Base-by-base conservation (phyloP, 306 rosid species). In the Geum urbanum region DNA sequence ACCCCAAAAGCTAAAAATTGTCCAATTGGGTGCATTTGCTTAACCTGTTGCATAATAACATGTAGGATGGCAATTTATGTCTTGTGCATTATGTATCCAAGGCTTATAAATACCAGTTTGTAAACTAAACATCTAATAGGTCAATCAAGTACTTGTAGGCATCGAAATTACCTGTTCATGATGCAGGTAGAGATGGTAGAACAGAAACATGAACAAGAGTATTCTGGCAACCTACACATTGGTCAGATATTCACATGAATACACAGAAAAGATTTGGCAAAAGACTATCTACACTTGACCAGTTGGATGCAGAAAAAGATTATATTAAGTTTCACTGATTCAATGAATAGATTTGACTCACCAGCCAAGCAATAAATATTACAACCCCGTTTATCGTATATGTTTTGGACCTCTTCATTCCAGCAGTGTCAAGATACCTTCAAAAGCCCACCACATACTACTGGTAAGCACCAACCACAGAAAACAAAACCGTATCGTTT, bases 341-440 rank as follows among this genome's bases (percentile, higher is more conserved):
- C 9, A 48, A 43, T 19, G n/a, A 60, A 73, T 50, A 54, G 18
- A 59, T 43, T 54, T 8, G 19, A 89, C 95, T 43, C 50, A 94
- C 99, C 95, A 91, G 83, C 99, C 99, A 94, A 61, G 99, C 88
- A 10, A 94, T 74, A 82, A 94, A 91, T 77, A 94, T 90, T 12
- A 87, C 91, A 77, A 94, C 89, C 74, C 99, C 99, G 22, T 94
- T 94, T 72, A 91, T 70, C 75, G 89, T 70, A 79, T 94, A 94
- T 39, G 96, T 90, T 79, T 51, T 86, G 19, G 96, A 84, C 79
- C 81, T 81, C 81, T 94, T 94, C 97, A 87, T 83, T 83, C 99
- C 97, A 66, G 91, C 87, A 40, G 74, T 89, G 81, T 91, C 99
- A 77, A 94, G 96, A 88, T 86, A 94, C 99, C 99, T 94, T 85